Conservation (phyloP, 139 green algal species). For the Micractinium conductrix region DNA sequence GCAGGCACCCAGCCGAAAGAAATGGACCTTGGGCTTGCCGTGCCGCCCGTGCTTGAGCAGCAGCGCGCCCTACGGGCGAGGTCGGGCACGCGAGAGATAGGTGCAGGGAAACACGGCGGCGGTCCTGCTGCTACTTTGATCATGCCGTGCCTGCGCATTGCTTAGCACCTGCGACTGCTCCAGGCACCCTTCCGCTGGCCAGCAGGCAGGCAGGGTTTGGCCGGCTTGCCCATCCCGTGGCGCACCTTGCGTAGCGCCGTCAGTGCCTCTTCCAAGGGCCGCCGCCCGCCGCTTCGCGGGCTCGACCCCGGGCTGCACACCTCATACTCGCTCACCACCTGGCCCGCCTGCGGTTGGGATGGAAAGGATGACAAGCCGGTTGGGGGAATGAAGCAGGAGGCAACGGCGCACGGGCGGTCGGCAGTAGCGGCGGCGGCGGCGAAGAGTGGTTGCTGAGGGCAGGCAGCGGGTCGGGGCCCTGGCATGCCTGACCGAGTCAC, state of each 20-base stretch:
- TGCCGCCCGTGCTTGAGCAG: conserved; percentile 85
- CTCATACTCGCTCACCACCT: conserved; percentile 32
- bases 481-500: background rate
- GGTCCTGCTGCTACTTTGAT: background rate
- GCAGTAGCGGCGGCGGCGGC: background rate
- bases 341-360: conserved; percentile 19
- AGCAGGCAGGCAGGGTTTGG: no score
- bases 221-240: no score
- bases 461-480: no score
- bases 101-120: background rate
- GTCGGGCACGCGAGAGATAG: no score
- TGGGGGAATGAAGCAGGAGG: no score
- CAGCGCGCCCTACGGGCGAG: conserved; percentile 64
- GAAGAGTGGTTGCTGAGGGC: background rate
- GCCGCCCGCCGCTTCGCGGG: background rate
- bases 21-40: conserved; percentile 80
- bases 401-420: no score
- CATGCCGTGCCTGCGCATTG: background rate
- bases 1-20: conserved; percentile 70
- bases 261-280: conserved; percentile 62
- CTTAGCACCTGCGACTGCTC: no score
- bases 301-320: background rate
- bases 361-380: background rate
- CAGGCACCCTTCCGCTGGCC: no score
- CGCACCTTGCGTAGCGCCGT: conserved; percentile 66